Base-by-base conservation (phyloP, 805 yeast genomes). In the Yarrowia sp. region DNA sequence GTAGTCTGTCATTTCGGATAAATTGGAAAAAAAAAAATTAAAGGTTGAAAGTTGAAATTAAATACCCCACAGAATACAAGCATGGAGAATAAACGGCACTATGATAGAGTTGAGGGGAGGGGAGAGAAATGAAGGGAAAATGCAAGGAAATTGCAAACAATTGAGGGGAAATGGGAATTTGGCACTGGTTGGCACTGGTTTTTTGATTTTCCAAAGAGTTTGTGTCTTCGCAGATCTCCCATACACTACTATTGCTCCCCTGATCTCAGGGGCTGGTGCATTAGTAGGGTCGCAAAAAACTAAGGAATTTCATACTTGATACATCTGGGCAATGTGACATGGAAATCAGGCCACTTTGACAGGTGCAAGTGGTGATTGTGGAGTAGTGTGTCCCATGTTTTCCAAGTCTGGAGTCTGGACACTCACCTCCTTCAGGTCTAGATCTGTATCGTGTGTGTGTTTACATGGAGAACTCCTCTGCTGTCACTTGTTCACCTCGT, bases 1-100 rank as follows among this genome's bases (percentile, higher is more conserved):
- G 64, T 58, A 58, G 50, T 58, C 64, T 8, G 64, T 58, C 50
- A 52, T 15, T 20, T 33, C 34, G 34, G 50, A 46, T 46, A 46
- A 46, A 24, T 20, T 19, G 34, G n/a, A n/a, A 20, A 40, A 15
- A 15, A 15, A 15, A 40, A n/a, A 40, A n/a, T 43, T 17, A 17
- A 17, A 24, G 30, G 30, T 24, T 24, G 30, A 24, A 46, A 15
- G 13, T 46, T 24, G 43, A 9, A n/a, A 6, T 46, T 14, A 17
- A 30, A 30, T 49, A 49, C 55, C 55, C 55, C 55, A 49, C 55
- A 49, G 39, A 34, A 33, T 12, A 17, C 20, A 10, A 13, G 46
- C 46, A 43, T 17, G 46, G 9, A 3, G 13, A 9, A 33, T 13
- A 36, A 52, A 36, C 42, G 56, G 56, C 56, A 52, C 56, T 14